Evolutionary conservation across 176 grass and related monocot species (phyloP).

Genomic region (Neostapfia colusana): DNA sequence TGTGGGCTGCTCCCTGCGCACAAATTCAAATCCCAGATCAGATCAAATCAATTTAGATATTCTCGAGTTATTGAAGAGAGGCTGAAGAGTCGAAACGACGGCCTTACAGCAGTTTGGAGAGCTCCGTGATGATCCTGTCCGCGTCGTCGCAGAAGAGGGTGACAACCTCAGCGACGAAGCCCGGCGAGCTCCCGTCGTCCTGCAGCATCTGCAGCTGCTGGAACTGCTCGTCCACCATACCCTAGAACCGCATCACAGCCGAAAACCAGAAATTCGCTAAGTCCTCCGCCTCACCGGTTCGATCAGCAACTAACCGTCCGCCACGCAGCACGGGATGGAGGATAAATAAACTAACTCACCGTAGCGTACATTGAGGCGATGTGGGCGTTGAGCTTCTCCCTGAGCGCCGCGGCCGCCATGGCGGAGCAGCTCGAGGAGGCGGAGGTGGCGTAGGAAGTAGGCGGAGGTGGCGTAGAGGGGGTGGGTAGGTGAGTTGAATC

Average conservation of each 20-base stretch:
- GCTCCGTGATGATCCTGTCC: conserved; percentile 56
- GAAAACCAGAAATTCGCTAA: neutral
- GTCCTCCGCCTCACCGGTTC: neutral
- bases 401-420: conserved; percentile 58
- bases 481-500: conserved; percentile 28
- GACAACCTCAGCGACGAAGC: conserved; percentile 73
- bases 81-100: neutral
- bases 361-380: conserved; percentile 54
- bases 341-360: conserved; percentile 4
- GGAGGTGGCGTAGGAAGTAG: conserved; percentile 11
- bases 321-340: neutral
- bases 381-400: conserved; percentile 57
- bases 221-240: conserved; percentile 80
- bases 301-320: neutral
- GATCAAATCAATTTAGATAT: neutral
- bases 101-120: conserved; percentile 55
- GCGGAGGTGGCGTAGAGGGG: neutral
- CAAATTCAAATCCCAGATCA: neutral
- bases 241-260: conserved; percentile 32
- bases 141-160: conserved; percentile 75
- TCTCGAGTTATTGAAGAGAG: neutral
- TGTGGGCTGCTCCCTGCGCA: conserved; percentile 50
- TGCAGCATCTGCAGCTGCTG: conserved; percentile 80
- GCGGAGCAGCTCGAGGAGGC: neutral
- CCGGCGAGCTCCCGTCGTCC: conserved; percentile 59